Conservation (phyloP, 805 yeast species). For the Candida piceae region DNA sequence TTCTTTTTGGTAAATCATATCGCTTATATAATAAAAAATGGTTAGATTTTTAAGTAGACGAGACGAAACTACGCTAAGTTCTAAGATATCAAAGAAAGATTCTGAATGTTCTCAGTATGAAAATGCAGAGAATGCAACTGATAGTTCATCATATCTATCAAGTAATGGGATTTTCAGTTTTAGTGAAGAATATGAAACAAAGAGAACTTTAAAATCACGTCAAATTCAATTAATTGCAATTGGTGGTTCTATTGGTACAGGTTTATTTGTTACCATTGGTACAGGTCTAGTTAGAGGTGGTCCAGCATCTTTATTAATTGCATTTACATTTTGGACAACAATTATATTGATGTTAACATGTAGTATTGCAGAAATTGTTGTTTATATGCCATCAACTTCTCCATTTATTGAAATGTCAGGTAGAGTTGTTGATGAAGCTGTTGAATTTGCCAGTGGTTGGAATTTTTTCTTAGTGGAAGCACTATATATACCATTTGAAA, state of each 20-base stretch:
- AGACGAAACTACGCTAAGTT: not conserved
- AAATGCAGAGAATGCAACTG: constrained; percentile 3
- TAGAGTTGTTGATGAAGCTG: constrained; percentile 33
- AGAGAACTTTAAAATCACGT: constrained; percentile 22
- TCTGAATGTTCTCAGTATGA: not conserved
- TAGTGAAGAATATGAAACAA: constrained; percentile 5
- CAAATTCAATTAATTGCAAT: constrained; percentile 37
- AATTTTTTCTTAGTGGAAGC: constrained; percentile 40
- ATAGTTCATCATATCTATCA: constrained; percentile 5
- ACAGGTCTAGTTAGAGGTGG: constrained; percentile 32
- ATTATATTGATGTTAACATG: constrained; percentile 31
- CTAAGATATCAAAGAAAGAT: not conserved
- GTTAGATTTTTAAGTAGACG: not conserved
- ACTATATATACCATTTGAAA: constrained; percentile 44
- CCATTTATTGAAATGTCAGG: constrained; percentile 36
- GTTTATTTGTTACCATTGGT: constrained; percentile 34
- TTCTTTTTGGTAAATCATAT: no score
- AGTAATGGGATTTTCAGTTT: constrained; percentile 8
- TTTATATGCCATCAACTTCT: constrained; percentile 33
- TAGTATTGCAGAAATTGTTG: constrained; percentile 34
- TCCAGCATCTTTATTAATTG: constrained; percentile 31
- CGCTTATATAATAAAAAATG: constrained; percentile 2
- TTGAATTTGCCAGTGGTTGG: constrained; percentile 32
- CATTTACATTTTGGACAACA: constrained; percentile 30
- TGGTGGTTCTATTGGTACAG: constrained; percentile 38